Evolutionary conservation across 1,284 basidiomycete species (phyloP).

Genomic region (Tetrapyrgos nigripes): DNA sequence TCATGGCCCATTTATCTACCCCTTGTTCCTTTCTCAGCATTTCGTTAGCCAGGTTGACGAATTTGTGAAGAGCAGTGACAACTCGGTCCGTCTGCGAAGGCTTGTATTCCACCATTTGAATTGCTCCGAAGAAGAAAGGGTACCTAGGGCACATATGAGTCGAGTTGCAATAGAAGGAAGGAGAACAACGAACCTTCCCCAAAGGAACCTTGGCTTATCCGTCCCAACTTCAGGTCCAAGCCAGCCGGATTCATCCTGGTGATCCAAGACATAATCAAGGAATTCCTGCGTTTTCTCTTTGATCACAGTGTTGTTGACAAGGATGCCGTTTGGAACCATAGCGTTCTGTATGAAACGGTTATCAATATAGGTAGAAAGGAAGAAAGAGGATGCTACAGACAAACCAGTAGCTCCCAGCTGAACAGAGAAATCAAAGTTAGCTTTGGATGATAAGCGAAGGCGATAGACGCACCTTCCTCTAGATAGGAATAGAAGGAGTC

Average conservation of each 20-base stretch:
- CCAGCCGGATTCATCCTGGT: slow-evolving; percentile 63
- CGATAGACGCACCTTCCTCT: slow-evolving; percentile 33
- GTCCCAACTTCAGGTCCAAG: slow-evolving; percentile 62
- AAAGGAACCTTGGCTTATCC: slow-evolving; percentile 58
- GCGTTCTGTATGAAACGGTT: slow-evolving; percentile 47
- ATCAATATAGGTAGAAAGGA: not conserved
- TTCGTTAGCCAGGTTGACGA: slow-evolving; percentile 58
- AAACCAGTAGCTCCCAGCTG: slow-evolving; percentile 68
- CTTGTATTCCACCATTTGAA: slow-evolving; percentile 60
- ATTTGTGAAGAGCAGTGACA: slow-evolving; percentile 56
- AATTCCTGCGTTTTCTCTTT: slow-evolving; percentile 56
- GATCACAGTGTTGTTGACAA: slow-evolving; percentile 51
- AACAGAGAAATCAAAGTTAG: not conserved
- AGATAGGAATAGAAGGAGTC: slow-evolving; percentile 56
- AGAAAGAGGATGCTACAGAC: slow-evolving; percentile 40
- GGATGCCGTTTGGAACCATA: slow-evolving; percentile 57
- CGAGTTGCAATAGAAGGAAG: not conserved
- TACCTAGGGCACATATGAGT: slow-evolving; percentile 40
- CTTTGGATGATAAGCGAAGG: not conserved
- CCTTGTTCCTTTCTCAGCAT: slow-evolving; percentile 61
- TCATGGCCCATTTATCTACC: slow-evolving; percentile 58
- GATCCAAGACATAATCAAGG: slow-evolving; percentile 59
- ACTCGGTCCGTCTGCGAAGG: slow-evolving; percentile 49
- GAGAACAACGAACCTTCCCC: slow-evolving; percentile 51
- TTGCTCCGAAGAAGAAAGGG: slow-evolving; percentile 59